Evolutionary conservation across 1,139 yeast species (phyloP), one percentile per base, ranked within the genome.

Genomic region (Blastobotrys proliferans): DNA sequence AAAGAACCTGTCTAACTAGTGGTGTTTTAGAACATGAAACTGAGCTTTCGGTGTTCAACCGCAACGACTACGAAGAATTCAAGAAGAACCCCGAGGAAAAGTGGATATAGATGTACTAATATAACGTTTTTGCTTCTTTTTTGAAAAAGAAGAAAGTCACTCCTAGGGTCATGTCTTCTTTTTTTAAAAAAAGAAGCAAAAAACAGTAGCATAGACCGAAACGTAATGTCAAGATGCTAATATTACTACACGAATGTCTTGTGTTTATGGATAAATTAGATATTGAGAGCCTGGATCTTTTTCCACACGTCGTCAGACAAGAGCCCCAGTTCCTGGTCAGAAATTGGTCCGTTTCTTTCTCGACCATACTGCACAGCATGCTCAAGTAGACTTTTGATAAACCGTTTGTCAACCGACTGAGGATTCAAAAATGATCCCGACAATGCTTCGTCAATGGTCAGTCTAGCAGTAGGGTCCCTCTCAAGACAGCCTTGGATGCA

Each of bases 1-100:
- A 22, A 22, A 22, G 26, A 22, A 8, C 30, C 30, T 27, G 13
- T 10, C 31, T 34, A 20, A 28, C 31, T 9, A 10, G 14, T 8
- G n/a, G 22, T n/a, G n/a, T n/a, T n/a, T n/a, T n/a, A n/a, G 66
- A 82, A 50, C 88, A 92, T 63, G 99, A 92, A 66, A 87, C 97
- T 1, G 99, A 92, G 60, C 65, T 92, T 39, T 85, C 96, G 35
- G 60, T 85, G 20, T 92, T 81, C 68, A 85, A 84, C 50, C 64
- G 69, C 58, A 72, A 64, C 3, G 92, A 76, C 36, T 92, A 90
- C 62, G 69, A 68, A 19, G 77, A 67, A 38, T 92, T 70, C 66
- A 84, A 84, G 66, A 70, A 72, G 36, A 82, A 88, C 54, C 98
- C 98, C 0, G 88, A 80, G 55, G 97, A 88, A 60, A 84, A 84